Evolutionary conservation across 2,329 filamentous ascomycete species (phyloP), one percentile per base, ranked within the genome.

Genomic region (Claviceps pusilla): DNA sequence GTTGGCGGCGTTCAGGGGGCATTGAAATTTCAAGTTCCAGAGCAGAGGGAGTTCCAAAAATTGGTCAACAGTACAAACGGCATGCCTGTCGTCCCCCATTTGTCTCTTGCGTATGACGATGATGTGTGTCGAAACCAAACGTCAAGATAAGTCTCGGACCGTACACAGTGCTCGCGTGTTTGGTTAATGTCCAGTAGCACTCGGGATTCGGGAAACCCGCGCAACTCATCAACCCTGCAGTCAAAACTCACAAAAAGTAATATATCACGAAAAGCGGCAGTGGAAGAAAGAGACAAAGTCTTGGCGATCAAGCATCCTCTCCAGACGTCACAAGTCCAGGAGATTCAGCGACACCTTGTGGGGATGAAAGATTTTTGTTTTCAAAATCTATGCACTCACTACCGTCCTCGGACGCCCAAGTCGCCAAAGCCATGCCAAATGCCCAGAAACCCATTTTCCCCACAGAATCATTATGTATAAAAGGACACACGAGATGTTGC

Each of bases 261-360:
- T 35, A 7, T 24, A 28, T 51, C 47, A 45, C 48, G 9, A n/a
- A 37, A 4, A 37, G 7, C 12, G 12, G 19, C 24, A 37, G 33
- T 14, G 14, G 7, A 4, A 14, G 7, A 46, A 37, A 41, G 51
- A 53, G 55, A 53, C 50, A 24, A 51, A 51, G 52, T 58, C 54
- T 58, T 95, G 89, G 89, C 89, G 82, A 89, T 95, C 89, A 88
- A 95, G 88, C 88, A 68, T 93, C 82, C 79, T 87, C 84, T 75
- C 76, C 75, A 65, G 70, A 70, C 50, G 19, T 35, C 9, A 65
- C 65, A 55, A 62, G 66, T 68, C 68, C 66, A 14, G 14, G 73
- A 81, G 83, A 89, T 77, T 91, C 86, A 72, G 88, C 89, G 89
- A 95, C 89, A 95, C 89, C 89, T 89, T 78, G 67, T 76, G 73